Conservation (phyloP, 768 basidiomycete genomes). For the Auriscalpium orientale region DNA sequence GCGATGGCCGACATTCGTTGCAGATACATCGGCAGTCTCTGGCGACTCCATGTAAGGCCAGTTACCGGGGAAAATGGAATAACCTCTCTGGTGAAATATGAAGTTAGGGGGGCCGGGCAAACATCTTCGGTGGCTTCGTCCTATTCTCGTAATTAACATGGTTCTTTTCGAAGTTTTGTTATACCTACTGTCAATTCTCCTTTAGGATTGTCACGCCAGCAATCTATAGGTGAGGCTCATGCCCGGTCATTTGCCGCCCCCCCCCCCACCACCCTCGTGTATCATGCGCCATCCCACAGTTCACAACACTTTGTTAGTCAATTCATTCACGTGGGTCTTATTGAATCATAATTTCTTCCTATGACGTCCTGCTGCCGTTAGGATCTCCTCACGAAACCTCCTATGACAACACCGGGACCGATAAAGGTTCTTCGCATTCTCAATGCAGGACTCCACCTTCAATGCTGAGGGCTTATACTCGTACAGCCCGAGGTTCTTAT, state of each 20-base stretch:
- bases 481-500: slow-evolving; percentile 57
- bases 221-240: slow-evolving; percentile 42
- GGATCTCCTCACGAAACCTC: slow-evolving; percentile 19
- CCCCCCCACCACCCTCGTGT: no score
- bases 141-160: slow-evolving; percentile 55
- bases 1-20: no score
- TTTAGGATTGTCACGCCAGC: slow-evolving; percentile 65
- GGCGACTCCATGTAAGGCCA: neutral
- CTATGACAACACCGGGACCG: slow-evolving; percentile 69
- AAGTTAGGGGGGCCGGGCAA: slow-evolving; percentile 93
- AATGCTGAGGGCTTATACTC: slow-evolving; percentile 45
- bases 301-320: slow-evolving; percentile 49
- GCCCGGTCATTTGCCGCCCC: neutral
- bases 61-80: no score
- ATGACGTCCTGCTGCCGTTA: neutral
- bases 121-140: slow-evolving; percentile 80
- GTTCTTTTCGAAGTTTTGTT: neutral
- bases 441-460: slow-evolving; percentile 44
- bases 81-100: neutral
- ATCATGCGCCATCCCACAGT: slow-evolving; percentile 22
- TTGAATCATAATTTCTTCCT: neutral
- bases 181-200: neutral
- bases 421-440: slow-evolving; percentile 66
- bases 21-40: slow-evolving; percentile 48
- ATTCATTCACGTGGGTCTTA: neutral